Percentiles rank a stretch among this genome's conserved stretches.
Evolutionary conservation across 208 protist genomes (phyloP).

Genomic region (Angomonas deanei): DNA sequence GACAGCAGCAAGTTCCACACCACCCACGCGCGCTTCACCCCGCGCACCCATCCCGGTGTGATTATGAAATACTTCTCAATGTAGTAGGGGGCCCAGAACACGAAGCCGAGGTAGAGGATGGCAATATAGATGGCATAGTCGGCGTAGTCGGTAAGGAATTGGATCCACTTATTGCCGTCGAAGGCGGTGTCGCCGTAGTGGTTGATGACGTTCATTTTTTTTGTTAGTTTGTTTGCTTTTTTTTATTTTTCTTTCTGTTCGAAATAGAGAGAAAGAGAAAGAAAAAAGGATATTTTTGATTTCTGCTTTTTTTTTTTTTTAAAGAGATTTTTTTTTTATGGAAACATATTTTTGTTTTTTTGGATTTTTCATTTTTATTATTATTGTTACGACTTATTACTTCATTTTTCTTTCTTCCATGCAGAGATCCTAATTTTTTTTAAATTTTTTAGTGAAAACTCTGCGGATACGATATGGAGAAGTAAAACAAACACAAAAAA

Average conservation of each 20-base stretch:
- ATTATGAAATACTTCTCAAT: conserved; percentile 21
- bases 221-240: not conserved
- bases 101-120: conserved; percentile 36
- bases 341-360: not conserved
- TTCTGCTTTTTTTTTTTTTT: not conserved
- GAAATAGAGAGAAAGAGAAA: conserved; percentile 17
- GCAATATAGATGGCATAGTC: conserved; percentile 52
- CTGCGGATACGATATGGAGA: not conserved
- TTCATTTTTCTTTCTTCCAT: not conserved
- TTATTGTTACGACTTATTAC: not conserved
- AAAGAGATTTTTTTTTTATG: conserved; percentile 5
- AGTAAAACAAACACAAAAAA: not conserved
- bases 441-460: not conserved
- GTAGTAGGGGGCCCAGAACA: conserved; percentile 30
- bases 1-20: conserved; percentile 88
- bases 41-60: conserved; percentile 20
- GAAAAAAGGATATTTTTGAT: not conserved
- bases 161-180: conserved; percentile 47
- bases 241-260: not conserved
- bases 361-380: not conserved
- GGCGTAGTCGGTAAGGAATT: conserved; percentile 51
- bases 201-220: conserved; percentile 18
- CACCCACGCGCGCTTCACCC: conserved; percentile 38
- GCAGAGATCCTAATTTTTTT: not conserved
- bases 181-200: conserved; percentile 45